A percentile compares a stretch with the other conserved stretches of the same genome.
These are phyloP conservation scores for Daedalea quercina DNA, from an alignment of 768 basidiomycete genomes.

Conservation along the genomic window DNA sequence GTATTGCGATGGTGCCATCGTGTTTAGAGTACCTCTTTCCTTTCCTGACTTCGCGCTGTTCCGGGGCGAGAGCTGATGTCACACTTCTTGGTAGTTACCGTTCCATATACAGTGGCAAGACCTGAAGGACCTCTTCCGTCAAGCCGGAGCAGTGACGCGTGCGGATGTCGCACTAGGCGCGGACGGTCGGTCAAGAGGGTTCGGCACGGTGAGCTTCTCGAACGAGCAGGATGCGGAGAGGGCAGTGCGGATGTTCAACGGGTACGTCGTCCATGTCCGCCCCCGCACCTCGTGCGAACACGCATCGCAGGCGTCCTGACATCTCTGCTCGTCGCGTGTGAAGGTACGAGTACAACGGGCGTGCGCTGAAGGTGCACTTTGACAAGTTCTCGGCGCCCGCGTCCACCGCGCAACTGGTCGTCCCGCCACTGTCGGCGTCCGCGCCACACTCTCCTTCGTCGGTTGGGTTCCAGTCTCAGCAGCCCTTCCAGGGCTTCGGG, in stretches of 20 bases:
- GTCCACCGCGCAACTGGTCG: slow-evolving; percentile 11
- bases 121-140: slow-evolving; percentile 90
- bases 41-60: too few relatives aligned
- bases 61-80: not conserved
- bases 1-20: too few relatives aligned
- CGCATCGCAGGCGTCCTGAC: not conserved
- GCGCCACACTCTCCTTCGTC: slow-evolving; percentile 11
- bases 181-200: slow-evolving; percentile 87
- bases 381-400: slow-evolving; percentile 64
- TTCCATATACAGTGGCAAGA: slow-evolving; percentile 98
- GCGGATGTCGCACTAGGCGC: slow-evolving; percentile 83
- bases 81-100: slow-evolving; percentile 49
- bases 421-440: slow-evolving; percentile 2
- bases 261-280: slow-evolving; percentile 37
- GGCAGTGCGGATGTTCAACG: slow-evolving; percentile 85
- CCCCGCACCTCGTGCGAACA: not conserved
- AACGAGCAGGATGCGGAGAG: slow-evolving; percentile 78
- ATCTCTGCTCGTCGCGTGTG: not conserved
- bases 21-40: too few relatives aligned
- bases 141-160: slow-evolving; percentile 83
- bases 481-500: not conserved
- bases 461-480: slow-evolving; percentile 6
- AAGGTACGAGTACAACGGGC: slow-evolving; percentile 86
- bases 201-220: slow-evolving; percentile 86
- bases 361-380: slow-evolving; percentile 82